These are phyloP conservation scores for Prunus campanulata DNA, from an alignment of 306 rosid genomes.

Conservation along the genomic window DNA sequence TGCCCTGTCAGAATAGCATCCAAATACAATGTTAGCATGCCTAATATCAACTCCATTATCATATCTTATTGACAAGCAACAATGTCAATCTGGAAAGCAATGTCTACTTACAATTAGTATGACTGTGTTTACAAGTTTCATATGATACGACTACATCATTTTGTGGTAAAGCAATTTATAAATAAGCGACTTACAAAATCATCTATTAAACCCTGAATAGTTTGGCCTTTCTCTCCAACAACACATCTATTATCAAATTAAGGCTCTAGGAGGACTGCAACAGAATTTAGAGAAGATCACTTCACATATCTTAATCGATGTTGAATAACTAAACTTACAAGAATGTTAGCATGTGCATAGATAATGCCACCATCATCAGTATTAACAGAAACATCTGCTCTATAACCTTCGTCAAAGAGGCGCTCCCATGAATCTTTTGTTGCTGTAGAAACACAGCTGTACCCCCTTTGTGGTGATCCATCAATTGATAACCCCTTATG, in stretches of 20 bases:
- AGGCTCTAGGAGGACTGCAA: background rate
- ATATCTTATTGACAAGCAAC: background rate
- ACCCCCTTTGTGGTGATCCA: constrained; percentile 31
- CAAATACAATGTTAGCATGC: background rate
- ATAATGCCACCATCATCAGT: constrained; percentile 63
- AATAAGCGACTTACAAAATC: too few relatives aligned
- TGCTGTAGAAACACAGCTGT: constrained; percentile 39
- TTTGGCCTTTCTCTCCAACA: background rate
- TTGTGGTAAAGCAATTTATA: too few relatives aligned
- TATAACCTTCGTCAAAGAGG: constrained; percentile 63
- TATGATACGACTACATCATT: too few relatives aligned
- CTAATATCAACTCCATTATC: background rate
- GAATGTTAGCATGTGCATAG: constrained; percentile 71
- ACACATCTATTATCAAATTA: background rate
- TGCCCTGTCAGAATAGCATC: constrained; percentile 44
- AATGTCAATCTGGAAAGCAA: background rate
- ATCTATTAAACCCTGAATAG: background rate
- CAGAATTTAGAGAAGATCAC: background rate
- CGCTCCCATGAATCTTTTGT: constrained; percentile 64
- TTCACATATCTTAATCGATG: background rate
- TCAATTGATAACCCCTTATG: constrained; percentile 13
- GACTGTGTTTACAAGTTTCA: too few relatives aligned
- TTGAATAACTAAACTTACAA: constrained; percentile 57
- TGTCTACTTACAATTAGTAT: background rate
- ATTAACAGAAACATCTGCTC: constrained; percentile 70